Evolutionary conservation across 1,139 yeast species (phyloP).

Genomic region (Yamadazyma blattariae): DNA sequence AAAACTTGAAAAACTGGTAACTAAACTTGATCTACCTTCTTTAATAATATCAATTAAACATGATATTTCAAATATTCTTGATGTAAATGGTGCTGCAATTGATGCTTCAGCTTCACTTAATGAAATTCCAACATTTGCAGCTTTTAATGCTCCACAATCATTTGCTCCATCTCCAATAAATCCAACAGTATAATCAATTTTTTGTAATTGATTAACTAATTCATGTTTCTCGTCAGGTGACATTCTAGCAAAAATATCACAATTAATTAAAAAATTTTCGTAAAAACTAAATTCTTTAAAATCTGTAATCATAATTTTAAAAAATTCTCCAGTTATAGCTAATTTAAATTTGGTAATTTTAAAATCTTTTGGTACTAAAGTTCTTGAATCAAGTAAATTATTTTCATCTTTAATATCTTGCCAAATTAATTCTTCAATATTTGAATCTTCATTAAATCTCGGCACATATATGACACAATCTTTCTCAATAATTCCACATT

Average conservation of each 20-base stretch:
- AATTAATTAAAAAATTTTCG: slow-evolving; percentile 65
- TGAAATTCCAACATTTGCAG: slow-evolving; percentile 96
- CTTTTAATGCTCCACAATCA: slow-evolving; percentile 97
- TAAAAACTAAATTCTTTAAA: slow-evolving; percentile 37
- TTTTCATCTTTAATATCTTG: slow-evolving; percentile 59
- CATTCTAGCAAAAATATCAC: slow-evolving; percentile 91
- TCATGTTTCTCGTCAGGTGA: slow-evolving; percentile 99
- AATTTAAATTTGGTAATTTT: slow-evolving; percentile 49
- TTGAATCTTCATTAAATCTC: slow-evolving; percentile 41
- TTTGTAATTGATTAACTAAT: slow-evolving; percentile 81
- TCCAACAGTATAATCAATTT: slow-evolving; percentile 86
- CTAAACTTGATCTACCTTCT: slow-evolving; percentile 93
- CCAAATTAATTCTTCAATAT: slow-evolving; percentile 50
- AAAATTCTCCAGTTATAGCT: slow-evolving; percentile 91
- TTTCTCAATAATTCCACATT: slow-evolving; percentile 61
- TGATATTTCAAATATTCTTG: slow-evolving; percentile 82
- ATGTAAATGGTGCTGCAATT: slow-evolving; percentile 97
- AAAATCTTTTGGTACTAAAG: slow-evolving; percentile 50
- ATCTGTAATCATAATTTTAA: slow-evolving; percentile 68
- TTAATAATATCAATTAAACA: slow-evolving; percentile 88
- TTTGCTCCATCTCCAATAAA: slow-evolving; percentile 98
- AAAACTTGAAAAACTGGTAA: slow-evolving; percentile 94
- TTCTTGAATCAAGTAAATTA: slow-evolving; percentile 54
- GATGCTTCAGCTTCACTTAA: slow-evolving; percentile 97
- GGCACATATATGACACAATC: slow-evolving; percentile 65